These are phyloP conservation scores for Elongisporangium anandrum DNA, from an alignment of 352 stramenopile genomes.

Conservation along the genomic window DNA sequence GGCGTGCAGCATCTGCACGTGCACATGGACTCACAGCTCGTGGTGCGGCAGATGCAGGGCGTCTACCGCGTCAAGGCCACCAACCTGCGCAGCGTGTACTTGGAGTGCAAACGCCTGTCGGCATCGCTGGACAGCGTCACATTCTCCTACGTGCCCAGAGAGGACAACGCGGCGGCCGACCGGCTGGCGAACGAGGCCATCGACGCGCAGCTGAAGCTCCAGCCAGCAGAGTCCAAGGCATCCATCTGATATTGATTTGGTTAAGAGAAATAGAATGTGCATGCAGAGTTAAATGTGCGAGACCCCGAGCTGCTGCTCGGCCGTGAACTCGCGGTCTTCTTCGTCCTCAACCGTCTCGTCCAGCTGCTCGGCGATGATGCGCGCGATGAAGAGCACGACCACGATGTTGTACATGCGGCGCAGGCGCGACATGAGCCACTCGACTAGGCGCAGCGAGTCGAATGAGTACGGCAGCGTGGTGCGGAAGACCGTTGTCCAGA, in stretches of 20 bases:
- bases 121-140: slow-evolving; percentile 23
- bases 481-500: slow-evolving; percentile 45
- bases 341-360: slow-evolving; percentile 72
- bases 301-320: slow-evolving; percentile 31
- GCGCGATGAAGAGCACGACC: slow-evolving; percentile 57
- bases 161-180: slow-evolving; percentile 50
- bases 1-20: slow-evolving; percentile 32
- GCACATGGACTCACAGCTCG: slow-evolving; percentile 77
- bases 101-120: slow-evolving; percentile 34
- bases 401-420: slow-evolving; percentile 59
- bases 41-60: slow-evolving; percentile 73
- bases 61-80: slow-evolving; percentile 67
- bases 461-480: slow-evolving; percentile 33
- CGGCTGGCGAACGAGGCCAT: slow-evolving; percentile 66
- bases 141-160: slow-evolving; percentile 48
- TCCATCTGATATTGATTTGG: not conserved
- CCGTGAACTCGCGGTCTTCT: slow-evolving; percentile 39
- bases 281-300: slow-evolving; percentile 8
- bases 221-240: slow-evolving; percentile 1
- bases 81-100: slow-evolving; percentile 39
- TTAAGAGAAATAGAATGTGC: not conserved
- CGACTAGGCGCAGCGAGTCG: slow-evolving; percentile 32
- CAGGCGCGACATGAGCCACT: slow-evolving; percentile 55
- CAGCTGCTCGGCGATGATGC: slow-evolving; percentile 65
- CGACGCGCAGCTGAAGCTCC: slow-evolving; percentile 24